Base-by-base conservation (phyloP, 257 asterid genomes). In the Jacaranda mimosifolia region DNA sequence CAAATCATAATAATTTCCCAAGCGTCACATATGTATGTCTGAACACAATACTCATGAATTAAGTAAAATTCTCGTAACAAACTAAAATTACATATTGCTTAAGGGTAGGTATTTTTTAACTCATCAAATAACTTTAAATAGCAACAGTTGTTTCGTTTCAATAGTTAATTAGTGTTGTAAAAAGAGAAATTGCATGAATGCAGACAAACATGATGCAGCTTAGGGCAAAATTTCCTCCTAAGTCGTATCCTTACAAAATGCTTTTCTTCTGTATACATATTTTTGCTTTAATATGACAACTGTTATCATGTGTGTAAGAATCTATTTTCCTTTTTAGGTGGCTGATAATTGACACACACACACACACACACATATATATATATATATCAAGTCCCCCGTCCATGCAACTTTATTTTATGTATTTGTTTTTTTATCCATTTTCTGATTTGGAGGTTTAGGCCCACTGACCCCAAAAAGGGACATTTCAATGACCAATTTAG, bases 381-480 rank as follows among this genome's bases (percentile, higher is more conserved):
- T 26, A 2, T 26, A 2, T 51, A 5, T 68, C 10, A 35, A 59
- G 81, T 48, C 46, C 46, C 18, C 8, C 55, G 75, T 67, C 76
- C 63, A 77, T 43, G 77, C 49, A 78, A 78, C 82, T 78, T 78
- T 70, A 63, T 38, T 71, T 40, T 40, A 21, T 6, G 32, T 17
- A 46, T 2, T 69, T 60, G 73, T 63, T 70, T 71, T 19, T 7
- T 62, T 63, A 49, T 51, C 73, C 19, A 51, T 48, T 70, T 49
- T n/a, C 53, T 62, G 58, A n/a, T 6, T 10, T 48, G 38, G 10
- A n/a, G 42, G 49, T 12, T 40, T 51, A 68, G 82, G 74, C 35
- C 78, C 81, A 63, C 64, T 62, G 51, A 26, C 63, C 64, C n/a
- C 48, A 4, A 15, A 77, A 76, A 8, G 26, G 21, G 72, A 70